Evolutionary conservation across 2,329 filamentous ascomycete species (phyloP), one percentile per base, ranked within the genome.

Genomic region (Hypoxylon sp.): DNA sequence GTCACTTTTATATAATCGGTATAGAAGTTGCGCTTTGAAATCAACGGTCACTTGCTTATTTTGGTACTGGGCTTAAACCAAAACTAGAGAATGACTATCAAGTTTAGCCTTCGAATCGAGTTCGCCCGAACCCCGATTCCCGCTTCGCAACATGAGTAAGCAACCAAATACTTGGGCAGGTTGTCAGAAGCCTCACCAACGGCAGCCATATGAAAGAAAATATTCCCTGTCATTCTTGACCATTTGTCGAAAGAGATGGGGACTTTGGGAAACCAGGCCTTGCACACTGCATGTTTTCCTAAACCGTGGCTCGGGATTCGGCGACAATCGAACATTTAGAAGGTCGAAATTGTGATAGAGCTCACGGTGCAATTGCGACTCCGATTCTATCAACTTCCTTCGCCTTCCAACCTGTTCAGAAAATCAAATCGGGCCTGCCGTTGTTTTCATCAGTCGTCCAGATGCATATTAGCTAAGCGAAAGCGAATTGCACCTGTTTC

Each of bases 1-100:
- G 37, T 41, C 16, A 21, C 16, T 21, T 5, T 41, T 45, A 45
- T 32, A n/a, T 53, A 19, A 60, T 16, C 30, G 25, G n/a, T 9
- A 46, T 37, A 6, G 19, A 46, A 16, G 16, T 19, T 41, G 8
- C 21, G 48, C 32, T 60, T 60, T 47, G 48, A 60, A 61, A 61
- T 61, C 48, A 60, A 60, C 19, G 23, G 29, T n/a, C 27, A 45
- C 46, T 14, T 32, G 29, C 21, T n/a, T 32, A 32, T 25, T 25
- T 43, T 4, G 14, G 29, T 50, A 46, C 11, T 32, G 16, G 37
- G 25, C 32, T 43, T 30, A 23, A 32, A 29, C 55, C 46, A 59
- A 51, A 43, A 12, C 29, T 11, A 23, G 19, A 30, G 29, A 16
- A 50, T 56, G 53, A 56, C 41, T n/a, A 57, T 57, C 41, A 34